A percentile compares a stretch with the other conserved stretches of the same genome.
These are phyloP conservation scores for Mortierella claussenii DNA, from an alignment of 192 early-diverging fungal genomes.

Conservation along the genomic window DNA sequence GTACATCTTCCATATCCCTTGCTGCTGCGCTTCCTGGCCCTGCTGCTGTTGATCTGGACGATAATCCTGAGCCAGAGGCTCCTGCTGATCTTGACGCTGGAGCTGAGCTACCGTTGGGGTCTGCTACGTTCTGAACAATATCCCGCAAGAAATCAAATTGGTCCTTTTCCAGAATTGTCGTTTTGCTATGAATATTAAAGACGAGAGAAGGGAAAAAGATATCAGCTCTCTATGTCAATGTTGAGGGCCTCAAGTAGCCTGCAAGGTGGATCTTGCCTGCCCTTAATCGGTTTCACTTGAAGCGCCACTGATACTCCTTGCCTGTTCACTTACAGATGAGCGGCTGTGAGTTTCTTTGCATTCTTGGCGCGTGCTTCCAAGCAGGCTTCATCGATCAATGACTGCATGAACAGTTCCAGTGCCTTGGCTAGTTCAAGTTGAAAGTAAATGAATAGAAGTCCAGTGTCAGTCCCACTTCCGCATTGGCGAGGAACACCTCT, in stretches of 20 bases:
- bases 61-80: slow-evolving; percentile 1
- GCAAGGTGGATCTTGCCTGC: no score
- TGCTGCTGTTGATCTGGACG: no score
- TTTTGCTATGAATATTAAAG: slow-evolving; percentile 63
- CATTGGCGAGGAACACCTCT: no score
- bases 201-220: slow-evolving; percentile 8
- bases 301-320: no score
- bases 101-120: slow-evolving; percentile 58
- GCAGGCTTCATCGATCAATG: slow-evolving; percentile 88
- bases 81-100: no score
- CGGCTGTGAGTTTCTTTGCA: slow-evolving; percentile 84
- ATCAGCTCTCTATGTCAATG: neutral
- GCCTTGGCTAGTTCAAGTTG: slow-evolving; percentile 80
- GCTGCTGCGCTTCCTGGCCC: no score
- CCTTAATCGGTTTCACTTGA: no score
- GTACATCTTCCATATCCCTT: slow-evolving; percentile 7
- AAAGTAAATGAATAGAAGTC: no score
- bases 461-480: no score
- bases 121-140: slow-evolving; percentile 84
- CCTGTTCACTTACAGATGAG: slow-evolving; percentile 89
- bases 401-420: slow-evolving; percentile 95
- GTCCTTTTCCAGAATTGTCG: slow-evolving; percentile 82
- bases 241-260: no score
- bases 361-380: slow-evolving; percentile 81
- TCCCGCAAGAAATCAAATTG: slow-evolving; percentile 96